Evolutionary conservation across 495 filamentous ascomycete species (phyloP).

Genomic region (Aspergillus baeticus): DNA sequence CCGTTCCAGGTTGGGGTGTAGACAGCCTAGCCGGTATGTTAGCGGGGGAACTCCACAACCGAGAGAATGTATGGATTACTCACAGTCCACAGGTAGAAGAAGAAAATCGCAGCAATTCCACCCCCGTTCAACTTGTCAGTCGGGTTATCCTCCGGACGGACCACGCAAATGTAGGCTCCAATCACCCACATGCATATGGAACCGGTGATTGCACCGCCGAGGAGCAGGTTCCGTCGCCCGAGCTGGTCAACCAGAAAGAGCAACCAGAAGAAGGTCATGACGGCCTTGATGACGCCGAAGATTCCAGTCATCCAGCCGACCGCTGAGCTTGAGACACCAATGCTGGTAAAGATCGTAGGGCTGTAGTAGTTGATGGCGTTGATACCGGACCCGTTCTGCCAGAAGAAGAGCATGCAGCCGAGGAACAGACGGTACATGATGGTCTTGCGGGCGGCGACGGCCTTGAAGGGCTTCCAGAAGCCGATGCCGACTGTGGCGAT

Average conservation of each 20-base stretch:
- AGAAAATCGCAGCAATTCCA: conserved; percentile 68
- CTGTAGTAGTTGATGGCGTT: conserved; percentile 69
- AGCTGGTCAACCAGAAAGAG: conserved; percentile 70
- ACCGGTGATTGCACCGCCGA: conserved; percentile 68
- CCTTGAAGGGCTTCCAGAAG: conserved; percentile 67
- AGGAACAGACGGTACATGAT: conserved; percentile 65
- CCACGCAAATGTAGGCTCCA: conserved; percentile 62
- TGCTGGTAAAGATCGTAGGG: conserved; percentile 57
- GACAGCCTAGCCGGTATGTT: conserved; percentile 38
- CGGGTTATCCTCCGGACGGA: conserved; percentile 47
- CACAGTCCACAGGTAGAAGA: conserved; percentile 73
- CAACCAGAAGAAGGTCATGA: conserved; percentile 61
- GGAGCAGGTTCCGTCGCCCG: conserved; percentile 31
- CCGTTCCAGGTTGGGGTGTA: conserved; percentile 76
- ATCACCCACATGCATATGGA: conserved; percentile 70
- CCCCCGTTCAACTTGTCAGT: conserved; percentile 43
- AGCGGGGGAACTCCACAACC: background rate
- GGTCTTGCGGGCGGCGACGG: conserved; percentile 42
- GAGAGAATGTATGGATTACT: background rate
- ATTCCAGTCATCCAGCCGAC: conserved; percentile 48
- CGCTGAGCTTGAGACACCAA: conserved; percentile 48
- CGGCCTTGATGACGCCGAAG: conserved; percentile 52
- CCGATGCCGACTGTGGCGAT: conserved; percentile 54
- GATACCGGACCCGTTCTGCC: conserved; percentile 66
- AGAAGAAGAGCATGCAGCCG: conserved; percentile 65